Conservation (phyloP, 169 alveolate species). For the Plasmodium knowlesi region DNA sequence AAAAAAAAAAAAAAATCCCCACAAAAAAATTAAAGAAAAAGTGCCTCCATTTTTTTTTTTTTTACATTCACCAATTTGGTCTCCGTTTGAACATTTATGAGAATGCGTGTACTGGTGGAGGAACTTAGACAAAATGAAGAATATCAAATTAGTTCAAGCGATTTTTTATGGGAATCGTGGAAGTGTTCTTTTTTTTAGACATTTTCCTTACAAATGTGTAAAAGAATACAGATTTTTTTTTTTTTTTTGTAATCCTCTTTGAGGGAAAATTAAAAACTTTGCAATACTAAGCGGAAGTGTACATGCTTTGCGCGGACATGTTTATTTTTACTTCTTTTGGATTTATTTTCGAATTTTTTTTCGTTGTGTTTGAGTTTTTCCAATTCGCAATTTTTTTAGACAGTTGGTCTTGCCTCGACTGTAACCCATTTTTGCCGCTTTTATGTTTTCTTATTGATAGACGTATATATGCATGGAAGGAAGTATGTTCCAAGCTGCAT, state of each 20-base stretch:
- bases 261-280: neutral
- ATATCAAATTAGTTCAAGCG: neutral
- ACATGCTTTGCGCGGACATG: neutral
- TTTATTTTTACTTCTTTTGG: neutral
- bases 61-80: neutral
- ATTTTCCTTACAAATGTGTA: neutral
- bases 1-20: neutral
- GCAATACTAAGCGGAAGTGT: neutral
- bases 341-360: neutral
- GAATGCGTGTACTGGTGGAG: neutral
- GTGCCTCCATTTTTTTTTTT: neutral
- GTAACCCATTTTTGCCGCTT: constrained; percentile 15
- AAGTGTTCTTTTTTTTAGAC: constrained; percentile 1
- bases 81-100: neutral
- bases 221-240: neutral
- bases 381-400: neutral
- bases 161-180: neutral
- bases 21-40: neutral
- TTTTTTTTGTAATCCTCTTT: neutral
- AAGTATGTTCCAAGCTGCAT: constrained; percentile 1
- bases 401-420: neutral
- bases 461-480: neutral
- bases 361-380: neutral
- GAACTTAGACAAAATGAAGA: neutral
- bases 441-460: neutral